Evolutionary conservation across 192 early-diverging fungal species (phyloP), one percentile per base, ranked within the genome.

Genomic region (Coemansia pectinata): DNA sequence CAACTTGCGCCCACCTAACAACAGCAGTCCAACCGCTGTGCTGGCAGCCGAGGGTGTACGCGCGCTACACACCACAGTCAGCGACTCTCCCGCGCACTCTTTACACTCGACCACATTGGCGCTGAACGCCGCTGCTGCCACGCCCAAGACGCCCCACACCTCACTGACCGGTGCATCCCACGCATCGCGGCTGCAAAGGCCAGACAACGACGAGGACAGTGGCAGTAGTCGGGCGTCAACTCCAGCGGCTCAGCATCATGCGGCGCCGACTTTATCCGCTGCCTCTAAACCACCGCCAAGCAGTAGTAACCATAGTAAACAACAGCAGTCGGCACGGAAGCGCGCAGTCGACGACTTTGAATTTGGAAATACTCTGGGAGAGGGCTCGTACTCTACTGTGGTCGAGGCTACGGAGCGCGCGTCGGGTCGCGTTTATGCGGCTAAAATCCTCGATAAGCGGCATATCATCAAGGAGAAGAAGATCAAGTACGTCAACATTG

Each of bases 301-400:
- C 29, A 31, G 55, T 29, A 55, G 52, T 31, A 58, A 15, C 27
- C 27, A 31, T 31, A 58, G 55, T 58, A 58, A 69, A 64, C 76
- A 57, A 39, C 59, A 70, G 60, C 68, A 70, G 66, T 31, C 67
- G 17, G 50, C 71, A 8, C 88, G 89, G 52, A 92, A 92, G 64
- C 90, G 95, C 8, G 85, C 74, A 3, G 90, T 92, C 1, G 83
- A 71, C 9, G 97, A 99, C 70, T 99, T 97, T 83, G 85, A 87
- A 23, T 95, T 96, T 73, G 93, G 92, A 9, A 76, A 86, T 58
- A 86, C 89, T 0, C 79, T 99, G 19, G 97, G 97, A 62, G 96
- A 98, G 85, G 97, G 97, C 50, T 92, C 91, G 21, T 99, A 96
- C 79, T 98, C 97, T 10, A 95, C 97, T 72, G 92, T 99, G 15